phyloP scores from a whole-genome alignment of 2,329 filamentous ascomycete species.

The Talaromyces sp. region DNA sequence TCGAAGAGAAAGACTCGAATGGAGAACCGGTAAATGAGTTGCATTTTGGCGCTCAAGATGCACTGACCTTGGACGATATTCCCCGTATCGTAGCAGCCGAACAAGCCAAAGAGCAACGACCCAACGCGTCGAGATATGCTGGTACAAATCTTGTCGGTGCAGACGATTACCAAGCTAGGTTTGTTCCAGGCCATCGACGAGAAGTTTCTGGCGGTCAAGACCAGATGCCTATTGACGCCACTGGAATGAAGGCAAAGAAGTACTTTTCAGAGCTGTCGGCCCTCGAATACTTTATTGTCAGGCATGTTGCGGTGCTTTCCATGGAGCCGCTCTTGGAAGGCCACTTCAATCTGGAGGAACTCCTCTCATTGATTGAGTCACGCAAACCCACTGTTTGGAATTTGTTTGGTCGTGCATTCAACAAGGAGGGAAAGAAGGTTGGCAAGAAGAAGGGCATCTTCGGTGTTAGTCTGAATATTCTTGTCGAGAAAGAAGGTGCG shows the following conservation, averaged over 20 bases:
- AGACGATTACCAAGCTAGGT: slow-evolving; percentile 60
- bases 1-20: slow-evolving; percentile 70
- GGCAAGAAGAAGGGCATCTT: slow-evolving; percentile 93
- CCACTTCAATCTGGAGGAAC: slow-evolving; percentile 89
- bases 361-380: slow-evolving; percentile 88
- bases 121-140: slow-evolving; percentile 72
- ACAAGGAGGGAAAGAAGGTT: slow-evolving; percentile 67
- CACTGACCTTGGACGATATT: slow-evolving; percentile 91
- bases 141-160: slow-evolving; percentile 64
- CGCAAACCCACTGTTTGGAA: slow-evolving; percentile 96
- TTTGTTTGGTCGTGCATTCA: slow-evolving; percentile 95
- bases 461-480: slow-evolving; percentile 78
- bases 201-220: slow-evolving; percentile 58
- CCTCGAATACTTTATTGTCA: slow-evolving; percentile 94
- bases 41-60: slow-evolving; percentile 86
- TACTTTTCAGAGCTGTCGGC: slow-evolving; percentile 97
- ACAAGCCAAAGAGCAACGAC: slow-evolving; percentile 85
- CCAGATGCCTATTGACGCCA: slow-evolving; percentile 47
- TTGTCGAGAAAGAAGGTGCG: slow-evolving; percentile 89
- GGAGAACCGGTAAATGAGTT: slow-evolving; percentile 70
- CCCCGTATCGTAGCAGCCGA: slow-evolving; percentile 93
- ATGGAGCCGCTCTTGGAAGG: slow-evolving; percentile 90
- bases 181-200: slow-evolving; percentile 67
- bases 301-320: slow-evolving; percentile 88
- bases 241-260: slow-evolving; percentile 62